Conservation (phyloP, 1,284 basidiomycete species). For the Ganoderma lingzhi region DNA sequence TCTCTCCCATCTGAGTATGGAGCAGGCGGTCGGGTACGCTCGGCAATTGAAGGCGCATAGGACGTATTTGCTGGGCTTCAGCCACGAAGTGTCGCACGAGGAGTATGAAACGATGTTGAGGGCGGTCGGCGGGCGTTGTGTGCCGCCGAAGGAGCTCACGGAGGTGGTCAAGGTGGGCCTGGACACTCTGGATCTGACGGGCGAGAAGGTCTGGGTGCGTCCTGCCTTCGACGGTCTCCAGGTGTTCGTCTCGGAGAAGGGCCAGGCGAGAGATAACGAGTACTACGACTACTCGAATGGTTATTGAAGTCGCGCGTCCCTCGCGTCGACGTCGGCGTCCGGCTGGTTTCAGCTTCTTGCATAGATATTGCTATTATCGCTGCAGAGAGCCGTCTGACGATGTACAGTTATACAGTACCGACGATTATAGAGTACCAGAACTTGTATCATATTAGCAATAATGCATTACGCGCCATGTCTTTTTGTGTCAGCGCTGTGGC, state of each 20-base stretch:
- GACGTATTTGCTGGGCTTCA: conserved; percentile 79
- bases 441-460: neutral
- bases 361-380: neutral
- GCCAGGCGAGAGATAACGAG: conserved; percentile 56
- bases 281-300: conserved; percentile 41
- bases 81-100: conserved; percentile 73
- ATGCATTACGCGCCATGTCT: neutral
- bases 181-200: conserved; percentile 51
- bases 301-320: neutral
- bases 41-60: conserved; percentile 60
- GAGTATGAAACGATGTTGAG: conserved; percentile 69
- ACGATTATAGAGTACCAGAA: neutral
- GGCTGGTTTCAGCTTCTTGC: neutral
- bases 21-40: conserved; percentile 61
- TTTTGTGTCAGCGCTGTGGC: neutral
- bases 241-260: conserved; percentile 52
- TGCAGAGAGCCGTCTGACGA: neutral
- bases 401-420: neutral
- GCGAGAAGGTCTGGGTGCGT: conserved; percentile 63
- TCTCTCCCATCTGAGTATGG: conserved; percentile 78
- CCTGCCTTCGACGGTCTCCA: conserved; percentile 77
- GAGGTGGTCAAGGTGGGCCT: conserved; percentile 52
- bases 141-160: conserved; percentile 44
- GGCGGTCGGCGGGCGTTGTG: conserved; percentile 50
- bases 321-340: neutral